Evolutionary conservation across 345 rosid genomes (phyloP).

Genomic region (Melaleuca alternifolia): DNA sequence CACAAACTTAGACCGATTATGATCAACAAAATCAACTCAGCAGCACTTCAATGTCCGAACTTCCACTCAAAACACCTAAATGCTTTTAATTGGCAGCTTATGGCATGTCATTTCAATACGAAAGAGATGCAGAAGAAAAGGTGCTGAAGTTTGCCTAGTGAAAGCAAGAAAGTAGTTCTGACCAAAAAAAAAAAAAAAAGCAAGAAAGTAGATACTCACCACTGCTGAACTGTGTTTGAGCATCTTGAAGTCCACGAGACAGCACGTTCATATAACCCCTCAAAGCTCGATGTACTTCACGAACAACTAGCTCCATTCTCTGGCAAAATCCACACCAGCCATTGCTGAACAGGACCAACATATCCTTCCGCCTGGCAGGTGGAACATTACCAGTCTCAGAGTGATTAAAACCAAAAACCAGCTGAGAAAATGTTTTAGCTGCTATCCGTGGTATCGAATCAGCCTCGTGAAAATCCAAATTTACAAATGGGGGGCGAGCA

Average conservation of each 20-base stretch:
- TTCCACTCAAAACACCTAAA: not conserved
- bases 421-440: slow-evolving; percentile 36
- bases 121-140: not conserved
- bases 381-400: slow-evolving; percentile 23
- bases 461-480: slow-evolving; percentile 69
- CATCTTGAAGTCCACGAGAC: slow-evolving; percentile 26
- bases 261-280: slow-evolving; percentile 34
- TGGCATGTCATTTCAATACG: not conserved
- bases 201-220: slow-evolving; percentile 27
- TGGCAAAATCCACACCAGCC: slow-evolving; percentile 94
- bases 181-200: not conserved
- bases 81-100: not conserved
- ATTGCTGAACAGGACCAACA: slow-evolving; percentile 77
- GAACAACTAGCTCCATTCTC: slow-evolving; percentile 83
- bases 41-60: not conserved
- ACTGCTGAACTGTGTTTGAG: slow-evolving; percentile 14
- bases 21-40: not conserved
- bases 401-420: slow-evolving; percentile 47
- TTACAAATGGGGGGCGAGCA: slow-evolving; percentile 64
- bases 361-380: slow-evolving; percentile 51
- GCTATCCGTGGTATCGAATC: slow-evolving; percentile 68
- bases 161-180: not conserved
- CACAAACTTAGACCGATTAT: not conserved
- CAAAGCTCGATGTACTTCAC: slow-evolving; percentile 67
- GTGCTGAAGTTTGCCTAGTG: not conserved